Evolutionary conservation across 768 basidiomycete genomes (phyloP), one percentile per base, ranked within the genome.

Genomic region (Suillus cothurnatus): DNA sequence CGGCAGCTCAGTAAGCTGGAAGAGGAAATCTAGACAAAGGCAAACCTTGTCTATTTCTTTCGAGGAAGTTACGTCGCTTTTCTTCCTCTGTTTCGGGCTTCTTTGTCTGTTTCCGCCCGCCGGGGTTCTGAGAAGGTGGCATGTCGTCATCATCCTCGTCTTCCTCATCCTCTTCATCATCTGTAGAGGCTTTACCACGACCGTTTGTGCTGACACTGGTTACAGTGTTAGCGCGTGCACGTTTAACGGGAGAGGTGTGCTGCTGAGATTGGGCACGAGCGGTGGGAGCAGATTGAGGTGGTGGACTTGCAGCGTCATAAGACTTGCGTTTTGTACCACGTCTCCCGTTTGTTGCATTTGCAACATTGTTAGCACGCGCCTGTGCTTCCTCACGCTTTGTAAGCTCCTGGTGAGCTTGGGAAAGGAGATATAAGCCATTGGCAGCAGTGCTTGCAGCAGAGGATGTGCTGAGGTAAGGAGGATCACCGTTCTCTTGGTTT

Each of bases 41-140:
- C n/a, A 61, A 67, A 98, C 97, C 97, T 86, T 99, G 97, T 72
- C 97, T 85, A 74, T 99, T 99, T 67, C 97, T 85, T 78, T 99
- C 97, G 66, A 99, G 80, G 79, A 99, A 99, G 78, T 98, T 99
- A 78, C 86, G 88, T 49, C 97, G 84, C 79, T 99, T 99, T 74
- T 99, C 97, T 77, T 99, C 97, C 76, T 99, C 97, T 0, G 97
- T 98, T 82, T 97, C 95, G 28, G 91, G 92, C 73, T 91, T 94
- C 77, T 92, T 95, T 61, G 70, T 70, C 61, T 75, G 71, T 55
- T 78, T 70, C 4, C 67, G 64, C 52, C 71, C 75, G 34, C 69
- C 68, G 61, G 74, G 45, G 61, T 73, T 67, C 71, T 76, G 7
- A 50, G 65, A 11, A 11, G 66, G 39, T 36, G 52, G 63, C 2